A percentile compares a stretch with the other conserved stretches of the same genome.
phyloP scores from a whole-genome alignment of 2,329 filamentous ascomycete genomes.

The Arthrobotrys conoides region DNA sequence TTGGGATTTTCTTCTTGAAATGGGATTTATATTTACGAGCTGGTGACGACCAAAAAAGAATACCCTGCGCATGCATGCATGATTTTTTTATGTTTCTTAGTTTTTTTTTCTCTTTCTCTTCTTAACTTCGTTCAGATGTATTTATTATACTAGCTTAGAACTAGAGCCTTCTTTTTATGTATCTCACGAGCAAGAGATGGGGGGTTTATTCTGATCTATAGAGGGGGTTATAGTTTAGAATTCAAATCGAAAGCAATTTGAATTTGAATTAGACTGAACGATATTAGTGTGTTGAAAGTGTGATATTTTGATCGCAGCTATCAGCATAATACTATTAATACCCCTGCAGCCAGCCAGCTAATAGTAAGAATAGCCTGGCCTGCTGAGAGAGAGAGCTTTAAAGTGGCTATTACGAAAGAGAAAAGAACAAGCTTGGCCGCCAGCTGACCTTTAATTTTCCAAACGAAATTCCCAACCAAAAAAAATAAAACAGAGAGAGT shows the following conservation, averaged over 20 bases:
- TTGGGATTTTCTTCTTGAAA: constrained; percentile 4
- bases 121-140: constrained; percentile 13
- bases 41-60: constrained; percentile 19
- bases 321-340: no score
- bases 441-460: constrained; percentile 3
- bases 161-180: not conserved
- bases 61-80: constrained; percentile 8
- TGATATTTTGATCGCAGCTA: no score
- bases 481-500: not conserved
- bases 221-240: no score
- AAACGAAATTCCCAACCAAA: not conserved
- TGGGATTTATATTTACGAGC: constrained; percentile 4
- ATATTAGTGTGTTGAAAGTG: no score
- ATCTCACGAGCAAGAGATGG: not conserved
- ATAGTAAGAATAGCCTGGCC: no score
- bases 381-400: not conserved
- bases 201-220: no score
- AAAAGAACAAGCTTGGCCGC: not conserved
- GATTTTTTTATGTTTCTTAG: not conserved
- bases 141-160: not conserved
- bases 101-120: not conserved
- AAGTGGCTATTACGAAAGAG: not conserved
- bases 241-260: not conserved
- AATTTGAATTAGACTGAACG: no score
- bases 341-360: no score